Evolutionary conservation across 139 green algal species (phyloP), one percentile per base, ranked within the genome.

Genomic region (Edaphochlamys debaryana): DNA sequence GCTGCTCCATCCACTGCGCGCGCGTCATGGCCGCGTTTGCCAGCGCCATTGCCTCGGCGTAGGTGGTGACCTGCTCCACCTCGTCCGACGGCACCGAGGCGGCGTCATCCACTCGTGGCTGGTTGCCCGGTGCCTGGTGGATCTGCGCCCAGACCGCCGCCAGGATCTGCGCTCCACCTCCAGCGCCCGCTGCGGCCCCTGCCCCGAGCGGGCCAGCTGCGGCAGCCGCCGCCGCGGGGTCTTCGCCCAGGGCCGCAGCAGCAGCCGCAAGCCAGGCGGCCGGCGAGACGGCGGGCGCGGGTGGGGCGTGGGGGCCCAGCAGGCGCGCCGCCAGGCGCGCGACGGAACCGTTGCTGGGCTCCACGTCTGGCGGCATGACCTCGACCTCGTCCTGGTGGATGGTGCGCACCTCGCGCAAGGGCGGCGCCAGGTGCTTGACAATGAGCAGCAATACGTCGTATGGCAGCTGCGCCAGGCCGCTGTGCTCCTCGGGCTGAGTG

Each of bases 281-380:
- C 7, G 73, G 27, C 0, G 40, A 37, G 4, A 23, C 56, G 9
- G 38, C 38, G 27, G 73, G 73, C 30, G 73, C 37, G 25, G 25
- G 37, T 4, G 73, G 73, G 37, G 56, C 13, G 4, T 4, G 3
- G 4, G 73, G 73, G 2, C 73, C 73, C 4, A 80, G 56, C 25
- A 80, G 27, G 7, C n/a, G 11, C 6, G 73, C 56, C 23, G 73
- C 73, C 54, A 80, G 29, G 37, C 36, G 22, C 27, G 73, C 73
- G 23, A 80, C 38, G 23, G 73, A 56, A 11, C 73, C 73, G 13
- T 80, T 40, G 9, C 0, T 29, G 11, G 62, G 75, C 34, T 45
- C 11, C 40, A 81, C 60, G 40, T n/a, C 75, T 0, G 34, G 75
- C n/a, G 75, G 75, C 75, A 81, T 71, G 34, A 81, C 25, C 30